Percentiles rank a stretch among this genome's conserved stretches.
Conservation (phyloP, 1,139 yeast genomes). For the Arxiozyma slooffiae region DNA sequence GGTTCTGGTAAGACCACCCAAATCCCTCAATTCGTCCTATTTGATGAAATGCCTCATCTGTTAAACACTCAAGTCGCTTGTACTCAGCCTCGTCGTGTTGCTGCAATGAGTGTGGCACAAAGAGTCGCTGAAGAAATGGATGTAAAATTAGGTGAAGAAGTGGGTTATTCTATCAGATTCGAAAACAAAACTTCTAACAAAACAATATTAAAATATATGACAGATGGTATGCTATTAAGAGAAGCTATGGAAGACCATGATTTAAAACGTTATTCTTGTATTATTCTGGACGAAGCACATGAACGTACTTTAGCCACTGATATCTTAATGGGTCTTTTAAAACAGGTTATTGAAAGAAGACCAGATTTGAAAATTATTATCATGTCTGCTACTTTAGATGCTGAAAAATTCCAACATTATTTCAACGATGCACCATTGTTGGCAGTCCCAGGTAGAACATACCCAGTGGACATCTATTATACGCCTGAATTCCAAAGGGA, state of each 20-base stretch:
- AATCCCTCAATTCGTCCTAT: conserved; percentile 89
- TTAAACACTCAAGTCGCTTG: conserved; percentile 79
- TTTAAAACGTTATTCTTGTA: conserved; percentile 70
- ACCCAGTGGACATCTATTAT: conserved; percentile 92
- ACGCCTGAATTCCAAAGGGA: conserved; percentile 95
- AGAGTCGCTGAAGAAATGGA: conserved; percentile 97
- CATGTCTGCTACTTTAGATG: conserved; percentile 97
- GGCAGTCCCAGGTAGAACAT: conserved; percentile 97
- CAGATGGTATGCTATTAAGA: conserved; percentile 95
- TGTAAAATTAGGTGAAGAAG: conserved; percentile 81
- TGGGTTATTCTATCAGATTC: conserved; percentile 87
- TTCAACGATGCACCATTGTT: conserved; percentile 86
- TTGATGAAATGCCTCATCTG: conserved; percentile 82
- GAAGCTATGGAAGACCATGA: conserved; percentile 97
- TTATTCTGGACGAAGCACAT: conserved; percentile 95
- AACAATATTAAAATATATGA: conserved; percentile 89
- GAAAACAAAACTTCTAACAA: conserved; percentile 76
- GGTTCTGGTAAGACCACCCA: conserved; percentile 98
- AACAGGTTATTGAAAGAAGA: conserved; percentile 69
- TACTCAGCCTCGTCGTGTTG: conserved; percentile 96
- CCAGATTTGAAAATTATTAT: conserved; percentile 84
- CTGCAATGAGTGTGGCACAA: conserved; percentile 94
- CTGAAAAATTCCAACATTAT: conserved; percentile 86
- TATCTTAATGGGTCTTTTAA: conserved; percentile 88
- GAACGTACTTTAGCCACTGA: conserved; percentile 96